Evolutionary conservation across 2,329 filamentous ascomycete genomes (phyloP).

Genomic region (Aspergillus glaucus): DNA sequence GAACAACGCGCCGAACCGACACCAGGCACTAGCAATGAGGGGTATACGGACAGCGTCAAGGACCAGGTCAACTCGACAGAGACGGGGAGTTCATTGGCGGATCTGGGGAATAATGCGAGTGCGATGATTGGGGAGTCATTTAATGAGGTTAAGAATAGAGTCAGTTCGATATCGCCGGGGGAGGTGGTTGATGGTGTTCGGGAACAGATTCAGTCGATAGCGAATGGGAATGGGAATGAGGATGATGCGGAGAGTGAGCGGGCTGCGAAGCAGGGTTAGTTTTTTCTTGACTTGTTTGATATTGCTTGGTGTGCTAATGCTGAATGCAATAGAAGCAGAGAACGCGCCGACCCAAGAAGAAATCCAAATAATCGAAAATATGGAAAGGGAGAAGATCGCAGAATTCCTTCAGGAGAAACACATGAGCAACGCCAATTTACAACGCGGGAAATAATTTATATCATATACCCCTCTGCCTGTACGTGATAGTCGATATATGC

Average conservation of each 20-base stretch:
- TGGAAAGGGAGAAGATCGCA: constrained; percentile 25
- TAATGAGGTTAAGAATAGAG: constrained; percentile 7
- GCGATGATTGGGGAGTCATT: constrained; percentile 9
- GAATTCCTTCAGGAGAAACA: constrained; percentile 29
- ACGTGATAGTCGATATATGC: not conserved
- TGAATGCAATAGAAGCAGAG: not conserved
- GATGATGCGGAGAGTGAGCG: not conserved
- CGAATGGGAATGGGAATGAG: constrained; percentile 1
- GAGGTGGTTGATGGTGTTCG: constrained; percentile 9
- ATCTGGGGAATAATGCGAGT: constrained; percentile 2
- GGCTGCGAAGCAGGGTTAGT: not conserved
- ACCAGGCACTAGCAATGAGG: not conserved
- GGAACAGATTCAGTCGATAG: constrained; percentile 7
- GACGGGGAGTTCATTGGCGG: constrained; percentile 1
- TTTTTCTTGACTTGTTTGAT: not conserved
- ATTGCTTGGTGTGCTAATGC: not conserved
- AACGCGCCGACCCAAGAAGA: constrained; percentile 9
- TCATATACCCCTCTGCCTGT: constrained; percentile 2
- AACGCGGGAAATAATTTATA: constrained; percentile 3
- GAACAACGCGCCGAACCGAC: too few relatives aligned
- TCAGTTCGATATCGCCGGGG: constrained; percentile 4
- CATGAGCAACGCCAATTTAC: constrained; percentile 14
- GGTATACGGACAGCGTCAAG: not conserved
- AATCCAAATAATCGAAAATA: constrained; percentile 17
- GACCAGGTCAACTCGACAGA: not conserved